Evolutionary conservation across 768 basidiomycete species (phyloP).

Genomic region (Phanerochaete sordida): DNA sequence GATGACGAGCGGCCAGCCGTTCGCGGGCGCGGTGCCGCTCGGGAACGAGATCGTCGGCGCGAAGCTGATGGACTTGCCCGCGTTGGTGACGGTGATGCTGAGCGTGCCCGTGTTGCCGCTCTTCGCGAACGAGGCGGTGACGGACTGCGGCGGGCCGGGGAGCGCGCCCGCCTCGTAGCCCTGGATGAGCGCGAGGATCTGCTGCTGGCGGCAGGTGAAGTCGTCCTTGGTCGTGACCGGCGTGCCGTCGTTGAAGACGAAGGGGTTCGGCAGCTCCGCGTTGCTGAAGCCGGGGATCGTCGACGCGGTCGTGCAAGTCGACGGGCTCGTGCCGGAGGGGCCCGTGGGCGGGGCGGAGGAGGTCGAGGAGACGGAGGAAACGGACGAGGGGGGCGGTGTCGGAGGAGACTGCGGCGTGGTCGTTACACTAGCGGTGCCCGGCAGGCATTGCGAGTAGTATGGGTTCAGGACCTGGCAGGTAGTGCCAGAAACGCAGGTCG

Average conservation of each 20-base stretch:
- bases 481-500: constrained; percentile 30
- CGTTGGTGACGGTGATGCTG: constrained; percentile 45
- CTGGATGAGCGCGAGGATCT: constrained; percentile 48
- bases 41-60: constrained; percentile 42
- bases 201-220: constrained; percentile 48
- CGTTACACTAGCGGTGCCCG: neutral
- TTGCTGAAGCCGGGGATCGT: constrained; percentile 31
- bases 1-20: constrained; percentile 49
- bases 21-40: constrained; percentile 37
- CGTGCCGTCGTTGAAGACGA: constrained; percentile 45
- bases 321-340: constrained; percentile 27
- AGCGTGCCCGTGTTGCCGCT: constrained; percentile 31
- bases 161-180: constrained; percentile 49
- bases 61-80: constrained; percentile 48
- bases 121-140: constrained; percentile 42
- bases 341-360: constrained; percentile 25
- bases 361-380: constrained; percentile 20
- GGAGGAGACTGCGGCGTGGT: constrained; percentile 8
- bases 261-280: constrained; percentile 48
- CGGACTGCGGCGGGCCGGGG: constrained; percentile 40
- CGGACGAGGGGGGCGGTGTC: constrained; percentile 12
- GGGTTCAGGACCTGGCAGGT: constrained; percentile 27
- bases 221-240: constrained; percentile 42
- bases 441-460: constrained; percentile 34
- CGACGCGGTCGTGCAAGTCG: neutral